These are phyloP conservation scores for Rhizophagus clarus DNA, from an alignment of 192 early-diverging fungal species.

Conservation along the genomic window DNA sequence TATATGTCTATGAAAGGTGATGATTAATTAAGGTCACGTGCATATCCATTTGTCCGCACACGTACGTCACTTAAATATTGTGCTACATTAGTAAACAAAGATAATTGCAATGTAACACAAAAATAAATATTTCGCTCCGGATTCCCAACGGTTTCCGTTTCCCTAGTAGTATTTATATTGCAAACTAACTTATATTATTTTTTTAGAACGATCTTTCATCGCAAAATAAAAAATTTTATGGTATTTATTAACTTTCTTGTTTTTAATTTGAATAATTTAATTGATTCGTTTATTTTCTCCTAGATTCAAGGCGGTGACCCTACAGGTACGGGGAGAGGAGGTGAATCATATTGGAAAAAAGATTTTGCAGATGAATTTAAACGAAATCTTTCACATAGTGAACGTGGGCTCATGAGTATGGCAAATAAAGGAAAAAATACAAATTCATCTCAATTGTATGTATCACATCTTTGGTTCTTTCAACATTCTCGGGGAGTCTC, in stretches of 20 bases:
- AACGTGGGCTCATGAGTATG: conserved; percentile 89
- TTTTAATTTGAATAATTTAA: conserved; percentile 10
- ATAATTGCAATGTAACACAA: no score
- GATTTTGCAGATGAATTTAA: conserved; percentile 74
- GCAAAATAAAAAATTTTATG: conserved; percentile 93
- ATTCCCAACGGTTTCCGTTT: no score
- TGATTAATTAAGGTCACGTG: no score
- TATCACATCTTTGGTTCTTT: background rate
- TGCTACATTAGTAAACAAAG: no score
- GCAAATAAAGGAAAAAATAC: conserved; percentile 93
- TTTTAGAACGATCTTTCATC: conserved; percentile 68
- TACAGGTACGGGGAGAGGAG: conserved; percentile 89
- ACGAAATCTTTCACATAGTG: conserved; percentile 71
- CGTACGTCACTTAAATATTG: no score
- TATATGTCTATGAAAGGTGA: no score
- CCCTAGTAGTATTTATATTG: background rate
- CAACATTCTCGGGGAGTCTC: conserved; percentile 1
- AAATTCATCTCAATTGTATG: conserved; percentile 81
- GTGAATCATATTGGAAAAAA: conserved; percentile 70
- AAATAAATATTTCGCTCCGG: no score
- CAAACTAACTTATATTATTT: background rate
- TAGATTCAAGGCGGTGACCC: conserved; percentile 95
- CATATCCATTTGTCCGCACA: no score
- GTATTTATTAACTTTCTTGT: conserved; percentile 26
- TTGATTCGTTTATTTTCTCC: conserved; percentile 10